phyloP scores from a whole-genome alignment of 768 basidiomycete genomes.

The Termitomyces sp. region DNA sequence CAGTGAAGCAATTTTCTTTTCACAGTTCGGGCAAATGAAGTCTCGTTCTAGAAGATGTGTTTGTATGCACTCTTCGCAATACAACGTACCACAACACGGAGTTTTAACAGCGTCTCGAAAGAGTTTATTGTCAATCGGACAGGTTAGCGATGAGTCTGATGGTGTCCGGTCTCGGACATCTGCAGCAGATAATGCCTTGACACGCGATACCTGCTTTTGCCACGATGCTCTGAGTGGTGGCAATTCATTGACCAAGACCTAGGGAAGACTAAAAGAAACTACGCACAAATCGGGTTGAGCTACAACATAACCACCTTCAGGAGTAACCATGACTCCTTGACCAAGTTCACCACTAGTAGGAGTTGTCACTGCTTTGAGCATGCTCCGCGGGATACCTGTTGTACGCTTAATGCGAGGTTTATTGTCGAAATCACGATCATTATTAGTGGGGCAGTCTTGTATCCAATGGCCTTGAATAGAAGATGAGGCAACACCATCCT shows the following conservation, averaged over 20 bases:
- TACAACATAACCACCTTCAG: constrained; percentile 96
- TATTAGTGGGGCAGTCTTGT: constrained; percentile 97
- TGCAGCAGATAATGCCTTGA: constrained; percentile 76
- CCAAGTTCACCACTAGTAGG: constrained; percentile 64
- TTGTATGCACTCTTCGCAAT: constrained; percentile 97
- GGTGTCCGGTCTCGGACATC: constrained; percentile 88
- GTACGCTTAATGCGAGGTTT: constrained; percentile 95
- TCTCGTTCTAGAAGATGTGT: constrained; percentile 91
- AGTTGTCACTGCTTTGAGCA: constrained; percentile 93
- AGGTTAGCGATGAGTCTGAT: constrained; percentile 71
- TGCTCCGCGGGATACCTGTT: constrained; percentile 96
- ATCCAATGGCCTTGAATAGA: constrained; percentile 88
- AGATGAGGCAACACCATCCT: constrained; percentile 6
- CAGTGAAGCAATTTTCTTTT: constrained; percentile 80
- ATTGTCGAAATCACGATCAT: constrained; percentile 91
- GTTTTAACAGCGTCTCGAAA: constrained; percentile 93
- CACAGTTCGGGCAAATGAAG: constrained; percentile 90
- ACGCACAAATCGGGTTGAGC: constrained; percentile 94
- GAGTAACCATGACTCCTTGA: constrained; percentile 96
- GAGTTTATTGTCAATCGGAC: constrained; percentile 89
- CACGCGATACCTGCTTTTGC: constrained; percentile 83
- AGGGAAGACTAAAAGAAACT: neutral
- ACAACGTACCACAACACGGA: constrained; percentile 86
- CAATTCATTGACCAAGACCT: neutral
- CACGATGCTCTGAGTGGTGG: constrained; percentile 66